phyloP scores from a whole-genome alignment of 116 monocot species.

The Posidonia oceanica region DNA sequence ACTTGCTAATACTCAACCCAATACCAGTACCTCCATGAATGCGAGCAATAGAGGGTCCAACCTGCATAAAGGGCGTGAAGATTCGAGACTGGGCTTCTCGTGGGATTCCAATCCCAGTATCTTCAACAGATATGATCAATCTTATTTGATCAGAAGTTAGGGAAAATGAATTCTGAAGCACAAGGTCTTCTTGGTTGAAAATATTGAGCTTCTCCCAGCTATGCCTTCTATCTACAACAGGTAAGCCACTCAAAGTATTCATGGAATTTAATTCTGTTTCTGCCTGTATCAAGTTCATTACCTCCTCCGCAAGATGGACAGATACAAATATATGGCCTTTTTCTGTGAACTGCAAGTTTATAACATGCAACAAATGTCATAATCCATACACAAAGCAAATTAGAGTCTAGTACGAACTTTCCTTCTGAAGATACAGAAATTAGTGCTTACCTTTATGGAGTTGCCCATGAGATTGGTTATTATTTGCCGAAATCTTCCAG shows the following conservation, averaged over 20 bases:
- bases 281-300: constrained; percentile 32
- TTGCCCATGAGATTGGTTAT: constrained; percentile 93
- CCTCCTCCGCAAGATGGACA: constrained; percentile 81
- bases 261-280: constrained; percentile 23
- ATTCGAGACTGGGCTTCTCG: constrained; percentile 81
- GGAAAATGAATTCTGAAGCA: constrained; percentile 18
- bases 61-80: constrained; percentile 98
- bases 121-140: constrained; percentile 92
- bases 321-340: constrained; percentile 92
- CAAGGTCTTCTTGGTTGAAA: constrained; percentile 28
- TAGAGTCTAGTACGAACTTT: too few species aligned
- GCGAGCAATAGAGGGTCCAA: constrained; percentile 79
- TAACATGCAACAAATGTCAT: not conserved
- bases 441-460: constrained; percentile 66
- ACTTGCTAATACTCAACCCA: constrained; percentile 93
- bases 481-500: constrained; percentile 81
- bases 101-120: constrained; percentile 93
- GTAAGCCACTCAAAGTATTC: constrained; percentile 63
- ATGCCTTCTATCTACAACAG: constrained; percentile 43
- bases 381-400: not conserved
- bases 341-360: constrained; percentile 69
- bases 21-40: constrained; percentile 98
- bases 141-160: constrained; percentile 56
- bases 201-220: constrained; percentile 62
- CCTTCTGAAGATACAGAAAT: not conserved